phyloP scores from a whole-genome alignment of 441 rosid genomes.

The Erodium moschatum region DNA sequence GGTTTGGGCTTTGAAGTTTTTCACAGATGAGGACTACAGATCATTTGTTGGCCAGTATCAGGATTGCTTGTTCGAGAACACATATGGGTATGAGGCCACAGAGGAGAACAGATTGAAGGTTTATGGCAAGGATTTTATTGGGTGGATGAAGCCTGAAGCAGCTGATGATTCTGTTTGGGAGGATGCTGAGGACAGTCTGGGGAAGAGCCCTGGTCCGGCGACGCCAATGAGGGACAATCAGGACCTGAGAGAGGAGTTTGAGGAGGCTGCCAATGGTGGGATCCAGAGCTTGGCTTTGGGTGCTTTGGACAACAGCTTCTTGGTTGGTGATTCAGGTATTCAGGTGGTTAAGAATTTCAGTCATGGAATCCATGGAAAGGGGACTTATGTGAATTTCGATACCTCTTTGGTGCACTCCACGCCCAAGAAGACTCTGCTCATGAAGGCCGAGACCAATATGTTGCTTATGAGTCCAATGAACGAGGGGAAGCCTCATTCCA shows the following conservation, averaged over 20 bases:
- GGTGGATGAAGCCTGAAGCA: slow-evolving; percentile 81
- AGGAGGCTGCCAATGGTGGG: slow-evolving; percentile 78
- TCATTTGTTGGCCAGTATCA: slow-evolving; percentile 40
- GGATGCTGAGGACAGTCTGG: slow-evolving; percentile 67
- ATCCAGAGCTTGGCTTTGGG: slow-evolving; percentile 94
- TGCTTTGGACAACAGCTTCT: slow-evolving; percentile 86
- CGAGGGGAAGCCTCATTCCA: slow-evolving; percentile 53
- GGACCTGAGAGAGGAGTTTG: slow-evolving; percentile 81
- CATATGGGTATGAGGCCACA: slow-evolving; percentile 58
- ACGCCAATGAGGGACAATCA: slow-evolving; percentile 51
- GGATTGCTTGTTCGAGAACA: slow-evolving; percentile 82
- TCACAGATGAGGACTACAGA: slow-evolving; percentile 44
- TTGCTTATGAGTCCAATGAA: slow-evolving; percentile 82
- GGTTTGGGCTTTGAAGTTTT: slow-evolving; percentile 84
- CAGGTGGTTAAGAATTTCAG: slow-evolving; percentile 90
- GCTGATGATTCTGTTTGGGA: slow-evolving; percentile 99
- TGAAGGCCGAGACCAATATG: slow-evolving; percentile 96
- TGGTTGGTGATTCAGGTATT: slow-evolving; percentile 80
- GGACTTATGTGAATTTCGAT: slow-evolving; percentile 70
- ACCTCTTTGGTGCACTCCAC: slow-evolving; percentile 40
- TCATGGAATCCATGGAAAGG: slow-evolving; percentile 92
- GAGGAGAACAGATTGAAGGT: slow-evolving; percentile 68
- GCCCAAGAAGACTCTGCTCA: slow-evolving; percentile 77
- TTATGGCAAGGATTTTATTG: slow-evolving; percentile 83
- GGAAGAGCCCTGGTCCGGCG: slow-evolving; percentile 45